These are phyloP conservation scores for Echinosophora koreensis DNA, from an alignment of 306 rosid genomes.

Conservation along the genomic window DNA sequence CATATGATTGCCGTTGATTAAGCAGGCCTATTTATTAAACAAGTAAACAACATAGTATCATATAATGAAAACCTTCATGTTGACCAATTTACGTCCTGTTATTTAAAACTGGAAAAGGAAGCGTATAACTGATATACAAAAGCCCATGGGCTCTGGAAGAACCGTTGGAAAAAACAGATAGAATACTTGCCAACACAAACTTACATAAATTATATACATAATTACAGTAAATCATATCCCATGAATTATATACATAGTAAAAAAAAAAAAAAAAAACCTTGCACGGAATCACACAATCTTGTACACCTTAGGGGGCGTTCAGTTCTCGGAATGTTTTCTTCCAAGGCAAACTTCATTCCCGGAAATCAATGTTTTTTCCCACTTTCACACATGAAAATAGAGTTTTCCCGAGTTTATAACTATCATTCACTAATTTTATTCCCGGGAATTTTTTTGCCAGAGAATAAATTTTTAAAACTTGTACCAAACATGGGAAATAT, in stretches of 20 bases:
- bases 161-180: constrained; percentile 4
- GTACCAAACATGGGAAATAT: no score
- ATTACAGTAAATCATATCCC: no score
- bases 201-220: no score
- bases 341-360: no score
- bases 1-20: constrained; percentile 17
- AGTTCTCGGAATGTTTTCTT: no score
- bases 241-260: not conserved
- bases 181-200: constrained; percentile 2
- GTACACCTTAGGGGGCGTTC: constrained; percentile 17
- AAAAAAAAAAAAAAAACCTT: not conserved
- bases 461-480: no score
- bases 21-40: constrained; percentile 4
- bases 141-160: not conserved
- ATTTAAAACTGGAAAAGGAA: not conserved
- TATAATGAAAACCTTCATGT: not conserved
- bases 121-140: constrained; percentile 4
- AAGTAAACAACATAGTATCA: constrained; percentile 12
- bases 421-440: no score
- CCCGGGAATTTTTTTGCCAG: no score
- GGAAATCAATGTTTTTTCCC: no score
- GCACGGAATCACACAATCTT: constrained; percentile 8
- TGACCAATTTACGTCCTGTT: not conserved
- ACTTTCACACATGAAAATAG: no score
- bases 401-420: no score